Conservation (phyloP, 2,329 filamentous ascomycete genomes). For the Xylaria sp. region DNA sequence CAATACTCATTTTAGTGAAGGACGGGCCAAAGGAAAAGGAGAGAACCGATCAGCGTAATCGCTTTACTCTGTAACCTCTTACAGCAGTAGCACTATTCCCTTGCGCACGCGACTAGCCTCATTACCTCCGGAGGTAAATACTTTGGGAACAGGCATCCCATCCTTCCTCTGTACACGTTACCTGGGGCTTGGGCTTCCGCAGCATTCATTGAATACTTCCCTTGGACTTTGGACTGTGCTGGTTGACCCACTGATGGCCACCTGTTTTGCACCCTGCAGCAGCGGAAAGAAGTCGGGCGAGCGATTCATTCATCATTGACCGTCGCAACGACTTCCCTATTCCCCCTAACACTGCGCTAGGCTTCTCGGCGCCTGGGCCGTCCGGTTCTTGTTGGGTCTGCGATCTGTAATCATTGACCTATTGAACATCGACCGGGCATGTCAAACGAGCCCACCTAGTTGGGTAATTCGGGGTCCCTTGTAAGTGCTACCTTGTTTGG, state of each 20-base stretch:
- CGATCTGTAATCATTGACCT: constrained; percentile 3
- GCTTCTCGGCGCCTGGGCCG: constrained; percentile 4
- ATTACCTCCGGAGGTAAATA: too few species aligned
- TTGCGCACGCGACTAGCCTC: too few species aligned
- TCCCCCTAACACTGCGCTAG: constrained; percentile 1
- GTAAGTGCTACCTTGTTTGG: not conserved
- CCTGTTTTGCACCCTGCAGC: constrained; percentile 3
- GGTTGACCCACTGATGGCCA: constrained; percentile 21
- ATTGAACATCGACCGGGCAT: not conserved
- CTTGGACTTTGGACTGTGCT: constrained; percentile 14
- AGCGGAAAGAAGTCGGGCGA: constrained; percentile 16
- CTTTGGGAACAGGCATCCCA: too few species aligned
- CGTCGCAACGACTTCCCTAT: constrained; percentile 19
- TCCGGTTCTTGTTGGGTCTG: constrained; percentile 1
- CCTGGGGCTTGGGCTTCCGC: too few species aligned
- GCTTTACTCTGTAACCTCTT: too few species aligned
- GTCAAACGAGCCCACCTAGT: constrained; percentile 6
- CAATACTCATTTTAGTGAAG: too few species aligned
- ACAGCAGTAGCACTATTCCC: too few species aligned
- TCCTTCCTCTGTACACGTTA: too few species aligned
- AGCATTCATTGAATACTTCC: not conserved
- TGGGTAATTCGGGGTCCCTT: constrained; percentile 24
- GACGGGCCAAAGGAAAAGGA: not conserved
- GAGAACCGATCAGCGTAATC: not conserved
- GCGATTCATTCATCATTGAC: constrained; percentile 7